Conservation (phyloP, 371 early-diverging fungal genomes). For the Haplosporangium sp. region DNA sequence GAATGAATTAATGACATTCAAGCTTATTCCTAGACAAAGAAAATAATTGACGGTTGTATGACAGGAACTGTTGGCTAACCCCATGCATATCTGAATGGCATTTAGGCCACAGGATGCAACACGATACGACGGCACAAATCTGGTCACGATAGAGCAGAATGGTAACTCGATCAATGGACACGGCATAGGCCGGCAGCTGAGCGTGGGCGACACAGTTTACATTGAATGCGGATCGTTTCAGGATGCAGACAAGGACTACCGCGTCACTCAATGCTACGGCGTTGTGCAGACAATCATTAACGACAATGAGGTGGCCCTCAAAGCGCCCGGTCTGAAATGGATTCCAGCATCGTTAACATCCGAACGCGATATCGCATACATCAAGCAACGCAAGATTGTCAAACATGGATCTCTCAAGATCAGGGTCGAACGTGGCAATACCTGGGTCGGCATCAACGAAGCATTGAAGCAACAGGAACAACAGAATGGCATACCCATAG, state of each 20-base stretch:
- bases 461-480: conserved; percentile 38
- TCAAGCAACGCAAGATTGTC: conserved; percentile 55
- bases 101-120: conserved; percentile 56
- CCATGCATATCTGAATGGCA: no score
- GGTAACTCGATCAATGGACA: conserved; percentile 41
- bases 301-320: conserved; percentile 40
- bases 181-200: conserved; percentile 38
- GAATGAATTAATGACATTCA: no score
- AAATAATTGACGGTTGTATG: no score
- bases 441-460: conserved; percentile 45
- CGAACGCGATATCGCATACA: conserved; percentile 44
- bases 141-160: conserved; percentile 46
- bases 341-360: conserved; percentile 41
- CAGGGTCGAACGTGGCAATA: conserved; percentile 57
- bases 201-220: conserved; percentile 52
- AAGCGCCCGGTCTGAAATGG: conserved; percentile 57
- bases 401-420: conserved; percentile 50
- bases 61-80: no score
- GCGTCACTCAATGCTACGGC: conserved; percentile 52
- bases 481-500: conserved; percentile 10
- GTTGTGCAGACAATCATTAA: conserved; percentile 36
- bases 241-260: conserved; percentile 37
- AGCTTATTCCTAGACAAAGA: no score
- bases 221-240: conserved; percentile 53
- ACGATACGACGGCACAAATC: conserved; percentile 36